phyloP scores from a whole-genome alignment of 106 monocot species.

The Hemerocallis citrina region DNA sequence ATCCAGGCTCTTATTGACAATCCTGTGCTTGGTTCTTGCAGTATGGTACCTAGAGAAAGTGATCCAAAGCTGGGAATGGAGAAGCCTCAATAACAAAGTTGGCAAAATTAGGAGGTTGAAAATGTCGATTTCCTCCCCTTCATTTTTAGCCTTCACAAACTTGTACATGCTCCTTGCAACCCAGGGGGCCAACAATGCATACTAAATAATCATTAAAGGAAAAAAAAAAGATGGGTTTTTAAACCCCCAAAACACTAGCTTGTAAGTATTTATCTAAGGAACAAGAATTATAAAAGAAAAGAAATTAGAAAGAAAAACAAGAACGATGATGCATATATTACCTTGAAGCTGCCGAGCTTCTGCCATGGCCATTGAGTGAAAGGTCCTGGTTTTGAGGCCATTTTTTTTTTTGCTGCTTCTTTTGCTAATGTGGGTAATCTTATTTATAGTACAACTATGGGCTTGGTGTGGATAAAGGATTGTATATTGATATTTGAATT shows the following conservation, averaged over 20 bases:
- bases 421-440: too few species aligned
- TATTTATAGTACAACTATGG: too few species aligned
- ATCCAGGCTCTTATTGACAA: constrained; percentile 38
- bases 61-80: constrained; percentile 44
- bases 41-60: constrained; percentile 31
- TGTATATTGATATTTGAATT: too few species aligned
- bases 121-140: constrained; percentile 13
- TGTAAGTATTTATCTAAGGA: background rate
- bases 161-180: constrained; percentile 25
- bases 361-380: constrained; percentile 59
- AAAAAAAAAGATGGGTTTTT: background rate
- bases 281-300: background rate
- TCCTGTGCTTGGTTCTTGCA: constrained; percentile 24
- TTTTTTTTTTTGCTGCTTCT: background rate
- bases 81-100: constrained; percentile 22
- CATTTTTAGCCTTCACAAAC: constrained; percentile 1
- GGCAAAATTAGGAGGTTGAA: constrained; percentile 28
- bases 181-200: constrained; percentile 31
- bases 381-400: constrained; percentile 48
- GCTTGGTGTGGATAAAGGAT: too few species aligned
- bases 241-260: too few species aligned
- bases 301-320: background rate
- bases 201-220: constrained; percentile 9
- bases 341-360: constrained; percentile 48
- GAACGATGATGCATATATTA: background rate